Evolutionary conservation across 139 green algal genomes (phyloP), one percentile per base, ranked within the genome.

Genomic region (Micromonas commoda): DNA sequence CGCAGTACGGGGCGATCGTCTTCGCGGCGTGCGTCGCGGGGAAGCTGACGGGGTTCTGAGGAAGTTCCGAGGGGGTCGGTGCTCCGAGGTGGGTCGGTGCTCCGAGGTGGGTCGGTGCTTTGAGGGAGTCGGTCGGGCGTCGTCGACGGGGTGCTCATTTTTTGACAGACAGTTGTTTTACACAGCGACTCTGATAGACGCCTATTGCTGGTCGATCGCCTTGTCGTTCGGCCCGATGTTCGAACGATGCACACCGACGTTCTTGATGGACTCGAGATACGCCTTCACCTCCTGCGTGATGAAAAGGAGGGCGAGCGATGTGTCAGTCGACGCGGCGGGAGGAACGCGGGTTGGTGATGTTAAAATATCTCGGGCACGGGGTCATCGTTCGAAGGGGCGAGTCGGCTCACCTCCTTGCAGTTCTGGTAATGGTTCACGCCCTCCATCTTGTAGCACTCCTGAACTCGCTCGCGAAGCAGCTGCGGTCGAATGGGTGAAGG

Each of bases 371-470:
- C n/a, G n/a, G n/a, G n/a, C n/a, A n/a, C n/a, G n/a, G n/a, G n/a
- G n/a, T n/a, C n/a, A n/a, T n/a, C n/a, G n/a, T 16, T 9, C 16
- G 45, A 16, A 57, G 9, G 45, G 9, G 9, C 45, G 45, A 57
- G 45, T 9, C 9, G 9, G 45, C 45, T 9, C 28, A 69, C 34
- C 37, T 82, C 38, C 28, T 80, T 73, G 60, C 79, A 83, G 29
- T 83, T 83, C 2, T 78, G 51, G 9, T 67, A 54, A 51, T 83
- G 79, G 73, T 83, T 83, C 29, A 83, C 79, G 20, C 79, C 79
- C 63, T 83, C 79, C 54, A 53, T 83, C 35, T 21, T 35, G 73
- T 83, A 83, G 45, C 79, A 83, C n/a, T 75, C 37, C 37, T 67
- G 73, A 26, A 83, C 37, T 1, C 39, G 60, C 38, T 83, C 79